phyloP scores from a whole-genome alignment of 768 basidiomycete species.

The Mycena albidolilacea region DNA sequence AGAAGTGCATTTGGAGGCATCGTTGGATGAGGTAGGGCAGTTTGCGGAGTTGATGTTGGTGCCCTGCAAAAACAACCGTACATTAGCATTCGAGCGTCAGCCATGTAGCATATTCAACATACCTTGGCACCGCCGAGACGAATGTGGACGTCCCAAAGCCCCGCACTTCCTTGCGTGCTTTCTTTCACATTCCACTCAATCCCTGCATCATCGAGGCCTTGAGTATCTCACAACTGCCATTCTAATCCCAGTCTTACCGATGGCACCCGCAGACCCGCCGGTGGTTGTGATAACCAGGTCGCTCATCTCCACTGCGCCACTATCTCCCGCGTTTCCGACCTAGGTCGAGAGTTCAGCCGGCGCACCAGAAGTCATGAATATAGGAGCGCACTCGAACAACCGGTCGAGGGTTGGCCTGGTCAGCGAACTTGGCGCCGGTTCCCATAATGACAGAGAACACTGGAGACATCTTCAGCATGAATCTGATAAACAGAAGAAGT shows the following conservation, averaged over 20 bases:
- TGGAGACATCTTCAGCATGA: too few species aligned
- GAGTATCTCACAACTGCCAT: too few species aligned
- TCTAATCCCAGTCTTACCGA: neutral
- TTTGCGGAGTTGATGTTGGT: neutral
- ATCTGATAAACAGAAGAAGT: too few species aligned
- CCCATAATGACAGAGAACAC: slow-evolving; percentile 23
- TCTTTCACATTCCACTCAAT: neutral
- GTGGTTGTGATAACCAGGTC: neutral
- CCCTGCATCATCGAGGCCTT: neutral
- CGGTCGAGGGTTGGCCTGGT: slow-evolving; percentile 19
- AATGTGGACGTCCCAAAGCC: neutral
- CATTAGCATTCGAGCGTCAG: neutral
- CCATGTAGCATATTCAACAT: neutral
- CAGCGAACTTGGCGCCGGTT: slow-evolving; percentile 17
- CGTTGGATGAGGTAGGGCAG: neutral
- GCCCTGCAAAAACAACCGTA: neutral
- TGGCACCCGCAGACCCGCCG: neutral
- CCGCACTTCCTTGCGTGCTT: neutral
- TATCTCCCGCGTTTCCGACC: slow-evolving; percentile 13
- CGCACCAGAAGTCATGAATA: too few species aligned
- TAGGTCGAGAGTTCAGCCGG: neutral
- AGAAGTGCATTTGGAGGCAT: neutral
- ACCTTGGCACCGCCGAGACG: slow-evolving; percentile 2
- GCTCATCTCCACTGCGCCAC: neutral
- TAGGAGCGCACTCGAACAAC: slow-evolving; percentile 40